Conservation (phyloP, 2,329 filamentous ascomycete genomes). For the Cladosporium colombiae region DNA sequence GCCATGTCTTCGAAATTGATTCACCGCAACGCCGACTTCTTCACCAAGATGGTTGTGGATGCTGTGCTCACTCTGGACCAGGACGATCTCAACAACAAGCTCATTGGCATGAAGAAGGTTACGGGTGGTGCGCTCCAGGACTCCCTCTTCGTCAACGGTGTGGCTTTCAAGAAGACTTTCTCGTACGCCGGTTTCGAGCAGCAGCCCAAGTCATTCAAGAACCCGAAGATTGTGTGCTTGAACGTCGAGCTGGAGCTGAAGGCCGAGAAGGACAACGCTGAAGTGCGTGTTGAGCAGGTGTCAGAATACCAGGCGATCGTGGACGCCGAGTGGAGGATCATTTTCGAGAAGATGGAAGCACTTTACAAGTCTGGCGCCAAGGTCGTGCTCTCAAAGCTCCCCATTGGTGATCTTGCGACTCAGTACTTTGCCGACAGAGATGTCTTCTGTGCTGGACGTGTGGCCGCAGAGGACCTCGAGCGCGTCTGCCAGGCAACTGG, state of each 20-base stretch:
- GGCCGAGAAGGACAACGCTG: slow-evolving; percentile 98
- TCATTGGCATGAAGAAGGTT: slow-evolving; percentile 98
- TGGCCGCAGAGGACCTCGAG: slow-evolving; percentile 89
- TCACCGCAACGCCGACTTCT: slow-evolving; percentile 94
- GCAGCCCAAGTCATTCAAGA: slow-evolving; percentile 91
- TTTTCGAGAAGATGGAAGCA: slow-evolving; percentile 98
- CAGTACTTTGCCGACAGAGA: slow-evolving; percentile 95
- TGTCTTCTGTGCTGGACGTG: slow-evolving; percentile 96
- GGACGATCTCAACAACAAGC: slow-evolving; percentile 93
- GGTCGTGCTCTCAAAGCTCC: slow-evolving; percentile 94
- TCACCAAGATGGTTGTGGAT: slow-evolving; percentile 99
- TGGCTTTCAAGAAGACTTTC: slow-evolving; percentile 99
- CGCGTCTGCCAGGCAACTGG: slow-evolving; percentile 94
- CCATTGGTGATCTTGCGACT: slow-evolving; percentile 94
- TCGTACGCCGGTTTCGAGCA: slow-evolving; percentile 99
- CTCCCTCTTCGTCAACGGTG: slow-evolving; percentile 94
- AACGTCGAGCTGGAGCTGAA: slow-evolving; percentile 98
- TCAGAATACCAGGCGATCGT: slow-evolving; percentile 99
- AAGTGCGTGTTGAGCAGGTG: slow-evolving; percentile 96
- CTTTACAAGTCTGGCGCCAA: slow-evolving; percentile 92
- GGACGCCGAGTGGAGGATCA: slow-evolving; percentile 99
- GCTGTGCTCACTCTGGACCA: slow-evolving; percentile 94
- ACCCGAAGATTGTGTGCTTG: slow-evolving; percentile 94
- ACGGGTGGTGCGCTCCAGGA: slow-evolving; percentile 94
- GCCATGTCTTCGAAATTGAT: slow-evolving; percentile 99